A percentile compares a stretch with the other conserved stretches of the same genome.
These are phyloP conservation scores for Emmonsiellopsis sp. DNA, from an alignment of 2,329 filamentous ascomycete species.

Conservation along the genomic window DNA sequence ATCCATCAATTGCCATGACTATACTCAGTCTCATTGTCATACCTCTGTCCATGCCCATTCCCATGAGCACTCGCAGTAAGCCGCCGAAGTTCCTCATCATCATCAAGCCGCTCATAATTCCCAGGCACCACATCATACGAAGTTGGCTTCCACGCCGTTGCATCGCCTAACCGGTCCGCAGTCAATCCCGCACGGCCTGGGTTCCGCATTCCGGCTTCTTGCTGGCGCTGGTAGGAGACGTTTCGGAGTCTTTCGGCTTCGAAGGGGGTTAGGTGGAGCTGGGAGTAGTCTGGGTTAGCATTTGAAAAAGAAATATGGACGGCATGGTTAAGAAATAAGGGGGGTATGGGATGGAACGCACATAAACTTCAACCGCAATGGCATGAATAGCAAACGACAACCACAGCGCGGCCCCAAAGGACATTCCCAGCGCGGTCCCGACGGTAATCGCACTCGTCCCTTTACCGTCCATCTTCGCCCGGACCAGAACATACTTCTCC, in stretches of 20 bases:
- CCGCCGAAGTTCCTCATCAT: no score
- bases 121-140: no score
- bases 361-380: constrained; percentile 41
- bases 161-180: constrained; percentile 32
- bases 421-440: constrained; percentile 37
- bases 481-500: constrained; percentile 9
- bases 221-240: constrained; percentile 47
- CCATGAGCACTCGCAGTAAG: no score
- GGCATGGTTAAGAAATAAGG: neutral
- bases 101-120: no score
- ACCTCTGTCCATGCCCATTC: no score
- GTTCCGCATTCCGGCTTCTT: constrained; percentile 43
- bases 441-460: constrained; percentile 18
- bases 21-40: no score
- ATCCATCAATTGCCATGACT: no score
- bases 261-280: constrained; percentile 42
- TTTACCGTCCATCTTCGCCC: constrained; percentile 7
- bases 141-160: constrained; percentile 10
- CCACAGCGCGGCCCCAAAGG: constrained; percentile 48
- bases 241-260: constrained; percentile 46
- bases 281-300: no score
- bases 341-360: constrained; percentile 19
- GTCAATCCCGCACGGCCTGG: constrained; percentile 41
- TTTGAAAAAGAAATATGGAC: no score
- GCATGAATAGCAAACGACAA: constrained; percentile 45